phyloP scores from a whole-genome alignment of 345 rosid genomes.

The Dipteronia sinensis region DNA sequence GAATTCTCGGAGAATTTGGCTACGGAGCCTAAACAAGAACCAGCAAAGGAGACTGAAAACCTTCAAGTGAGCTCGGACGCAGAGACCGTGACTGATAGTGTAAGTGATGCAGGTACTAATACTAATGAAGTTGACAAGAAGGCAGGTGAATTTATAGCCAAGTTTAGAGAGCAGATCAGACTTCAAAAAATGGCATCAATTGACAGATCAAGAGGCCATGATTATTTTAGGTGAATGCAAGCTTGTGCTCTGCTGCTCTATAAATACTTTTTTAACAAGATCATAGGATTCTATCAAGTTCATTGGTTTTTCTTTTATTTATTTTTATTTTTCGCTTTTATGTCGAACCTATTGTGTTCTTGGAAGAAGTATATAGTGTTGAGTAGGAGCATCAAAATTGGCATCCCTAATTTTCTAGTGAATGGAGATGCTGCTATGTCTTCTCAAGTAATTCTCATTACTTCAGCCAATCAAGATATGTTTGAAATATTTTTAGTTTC shows the following conservation, averaged over 20 bases:
- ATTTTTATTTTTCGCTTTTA: no score
- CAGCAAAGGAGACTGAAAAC: conserved; percentile 29
- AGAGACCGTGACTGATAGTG: conserved; percentile 31
- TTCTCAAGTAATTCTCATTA: no score
- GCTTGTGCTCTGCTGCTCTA: background rate
- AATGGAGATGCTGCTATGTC: no score
- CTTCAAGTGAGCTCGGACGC: conserved; percentile 33
- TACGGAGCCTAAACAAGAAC: conserved; percentile 20
- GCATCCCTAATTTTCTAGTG: background rate
- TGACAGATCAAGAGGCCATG: conserved; percentile 50
- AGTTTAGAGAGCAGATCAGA: conserved; percentile 82
- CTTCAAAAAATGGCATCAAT: conserved; percentile 69
- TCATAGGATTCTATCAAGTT: background rate
- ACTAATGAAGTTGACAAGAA: conserved; percentile 79
- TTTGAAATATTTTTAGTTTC: no score
- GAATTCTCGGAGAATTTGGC: conserved; percentile 19
- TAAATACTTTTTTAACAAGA: conserved; percentile 10
- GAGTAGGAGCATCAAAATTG: background rate
- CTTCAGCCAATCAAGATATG: no score
- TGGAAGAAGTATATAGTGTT: no score
- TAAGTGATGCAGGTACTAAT: conserved; percentile 42
- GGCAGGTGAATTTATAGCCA: conserved; percentile 93
- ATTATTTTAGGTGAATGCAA: conserved; percentile 37
- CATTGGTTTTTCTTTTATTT: no score
- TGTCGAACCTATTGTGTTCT: no score